Evolutionary conservation across 1,139 yeast genomes (phyloP).

Genomic region (Kodamaea alishanica): DNA sequence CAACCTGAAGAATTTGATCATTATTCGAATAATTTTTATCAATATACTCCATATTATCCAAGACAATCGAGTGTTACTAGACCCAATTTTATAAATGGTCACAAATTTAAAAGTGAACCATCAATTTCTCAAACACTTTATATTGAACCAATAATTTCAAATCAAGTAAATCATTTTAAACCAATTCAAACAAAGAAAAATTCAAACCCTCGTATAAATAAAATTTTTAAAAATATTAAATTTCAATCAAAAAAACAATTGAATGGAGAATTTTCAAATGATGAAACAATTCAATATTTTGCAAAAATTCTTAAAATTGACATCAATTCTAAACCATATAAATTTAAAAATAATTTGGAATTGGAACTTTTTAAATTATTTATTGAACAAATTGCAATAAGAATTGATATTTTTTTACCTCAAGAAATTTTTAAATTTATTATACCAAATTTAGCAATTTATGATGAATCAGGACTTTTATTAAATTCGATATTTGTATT

Average conservation of each 20-base stretch:
- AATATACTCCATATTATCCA: conserved; percentile 4
- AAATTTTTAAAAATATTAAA: conserved; percentile 17
- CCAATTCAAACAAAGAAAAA: conserved; percentile 38
- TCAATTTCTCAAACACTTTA: not conserved
- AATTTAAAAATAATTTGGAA: conserved; percentile 25
- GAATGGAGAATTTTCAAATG: conserved; percentile 24
- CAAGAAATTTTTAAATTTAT: conserved; percentile 29
- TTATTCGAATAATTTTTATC: conserved; percentile 4
- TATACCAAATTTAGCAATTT: conserved; percentile 34
- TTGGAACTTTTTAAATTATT: conserved; percentile 32
- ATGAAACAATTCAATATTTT: conserved; percentile 27
- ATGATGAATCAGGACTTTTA: conserved; percentile 38
- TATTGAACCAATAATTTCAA: not conserved
- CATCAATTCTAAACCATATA: conserved; percentile 7
- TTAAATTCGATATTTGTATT: conserved; percentile 34
- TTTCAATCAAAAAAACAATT: conserved; percentile 6
- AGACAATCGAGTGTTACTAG: conserved; percentile 5
- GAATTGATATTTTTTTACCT: conserved; percentile 32
- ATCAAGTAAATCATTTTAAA: conserved; percentile 20
- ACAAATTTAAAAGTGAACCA: conserved; percentile 13
- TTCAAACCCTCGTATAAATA: conserved; percentile 35
- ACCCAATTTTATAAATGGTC: conserved; percentile 4
- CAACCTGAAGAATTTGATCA: not conserved
- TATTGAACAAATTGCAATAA: conserved; percentile 26
- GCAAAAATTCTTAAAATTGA: conserved; percentile 21